Evolutionary conservation across 768 basidiomycete species (phyloP).

Genomic region (Russula compacta): DNA sequence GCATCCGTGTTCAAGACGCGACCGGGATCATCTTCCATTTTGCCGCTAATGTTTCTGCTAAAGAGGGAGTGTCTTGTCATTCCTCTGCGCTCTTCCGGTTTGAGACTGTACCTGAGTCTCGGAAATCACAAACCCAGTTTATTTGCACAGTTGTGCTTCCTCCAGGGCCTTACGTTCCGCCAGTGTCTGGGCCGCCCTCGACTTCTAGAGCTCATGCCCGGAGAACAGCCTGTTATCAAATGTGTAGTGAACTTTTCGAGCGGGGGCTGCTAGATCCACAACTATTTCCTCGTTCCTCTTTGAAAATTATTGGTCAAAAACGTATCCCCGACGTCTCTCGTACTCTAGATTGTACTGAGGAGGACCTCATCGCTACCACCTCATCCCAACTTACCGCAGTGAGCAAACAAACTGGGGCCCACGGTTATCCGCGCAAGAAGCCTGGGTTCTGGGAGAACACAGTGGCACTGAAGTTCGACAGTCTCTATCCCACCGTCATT

Average conservation of each 20-base stretch:
- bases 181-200: constrained; percentile 38
- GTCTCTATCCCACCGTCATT: constrained; percentile 53
- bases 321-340: constrained; percentile 11
- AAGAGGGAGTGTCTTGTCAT: not conserved
- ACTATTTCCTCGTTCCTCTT: constrained; percentile 24
- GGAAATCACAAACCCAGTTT: constrained; percentile 26
- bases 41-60: constrained; percentile 21
- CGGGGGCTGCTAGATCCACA: constrained; percentile 43
- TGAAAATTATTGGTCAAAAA: constrained; percentile 18
- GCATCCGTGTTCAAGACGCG: constrained; percentile 52
- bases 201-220: constrained; percentile 44
- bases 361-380: not conserved
- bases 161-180: constrained; percentile 33
- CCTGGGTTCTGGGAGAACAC: constrained; percentile 62
- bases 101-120: constrained; percentile 31
- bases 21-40: constrained; percentile 48
- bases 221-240: constrained; percentile 47
- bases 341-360: constrained; percentile 11
- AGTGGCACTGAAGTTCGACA: constrained; percentile 22
- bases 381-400: not conserved
- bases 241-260: constrained; percentile 43
- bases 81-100: constrained; percentile 26
- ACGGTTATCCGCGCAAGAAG: constrained; percentile 46
- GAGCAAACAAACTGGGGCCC: constrained; percentile 32
- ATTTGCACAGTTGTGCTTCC: constrained; percentile 44